Base-by-base conservation (phyloP, 352 stramenopile genomes). In the Globisporangium recalcitrans region DNA sequence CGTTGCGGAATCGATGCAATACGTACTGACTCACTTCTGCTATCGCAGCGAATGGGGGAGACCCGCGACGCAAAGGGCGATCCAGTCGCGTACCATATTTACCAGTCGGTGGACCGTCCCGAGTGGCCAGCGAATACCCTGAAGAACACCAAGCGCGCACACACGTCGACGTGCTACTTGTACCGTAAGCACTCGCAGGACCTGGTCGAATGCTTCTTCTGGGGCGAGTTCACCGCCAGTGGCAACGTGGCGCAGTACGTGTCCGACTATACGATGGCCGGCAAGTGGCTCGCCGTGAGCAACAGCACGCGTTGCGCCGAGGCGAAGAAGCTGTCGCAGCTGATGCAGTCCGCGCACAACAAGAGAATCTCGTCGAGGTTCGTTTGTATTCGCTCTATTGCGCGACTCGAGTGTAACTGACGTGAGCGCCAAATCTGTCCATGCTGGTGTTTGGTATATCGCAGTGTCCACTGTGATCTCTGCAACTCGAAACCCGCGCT, bases 81-180 rank as follows among this genome's bases (percentile, higher is more conserved):
- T 8, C 64, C 71, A 1, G 69, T 82, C 63, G 75, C 63, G 0
- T 85, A 78, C 49, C 71, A 80, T 16, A 38, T 76, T 38, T 65
- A 82, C 63, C 72, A 82, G 44, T 85, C 75, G 0, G 51, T 85
- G 6, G 59, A 77, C 31, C 65, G 72, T 0, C 67, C 71, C 7
- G 64, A 76, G 52, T 69, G 58, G 48, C 66, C 64, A 13, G 62
- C 67, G 31, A 71, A 70, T 29, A 27, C 64, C n/a, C 62, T 49
- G 67, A 69, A 52, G 60, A 58, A 26, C 69, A 64, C 75, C 55
- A 70, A 71, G 16, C 66, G 71, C 9, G 51, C 68, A 5, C 47
- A 72, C 22, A n/a, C 40, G 24, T 77, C 66, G 10, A 32, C 74
- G 2, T 81, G 71, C 38, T 84, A 79, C 16, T 60, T 82, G 6